A percentile compares a stretch with the other conserved stretches of the same genome.
phyloP scores from a whole-genome alignment of 2,329 filamentous ascomycete species.

The Colletotrichum costaricense region DNA sequence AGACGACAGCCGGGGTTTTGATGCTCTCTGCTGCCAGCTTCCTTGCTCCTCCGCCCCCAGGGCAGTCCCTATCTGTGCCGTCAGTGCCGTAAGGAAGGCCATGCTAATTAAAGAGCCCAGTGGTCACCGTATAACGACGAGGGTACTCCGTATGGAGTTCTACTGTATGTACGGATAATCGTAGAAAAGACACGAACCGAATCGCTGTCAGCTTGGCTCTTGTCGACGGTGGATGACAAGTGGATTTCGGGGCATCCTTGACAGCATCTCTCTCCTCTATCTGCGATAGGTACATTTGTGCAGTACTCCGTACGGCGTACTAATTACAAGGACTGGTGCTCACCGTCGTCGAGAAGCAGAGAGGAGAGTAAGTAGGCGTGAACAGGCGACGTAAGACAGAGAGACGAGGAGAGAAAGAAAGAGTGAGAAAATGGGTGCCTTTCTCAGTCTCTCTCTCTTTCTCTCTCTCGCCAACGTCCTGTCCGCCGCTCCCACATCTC shows the following conservation, averaged over 20 bases:
- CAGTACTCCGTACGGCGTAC: background rate
- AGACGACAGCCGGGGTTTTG: constrained; percentile 8
- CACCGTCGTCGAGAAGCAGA: background rate
- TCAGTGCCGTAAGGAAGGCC: constrained; percentile 15
- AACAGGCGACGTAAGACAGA: background rate
- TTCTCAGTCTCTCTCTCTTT: background rate
- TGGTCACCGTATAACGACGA: constrained; percentile 11
- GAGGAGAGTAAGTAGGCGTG: background rate
- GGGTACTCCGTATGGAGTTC: background rate
- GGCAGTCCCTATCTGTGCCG: constrained; percentile 4
- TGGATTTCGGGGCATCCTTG: constrained; percentile 20
- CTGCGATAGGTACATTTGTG: constrained; percentile 14
- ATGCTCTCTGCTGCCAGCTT: background rate
- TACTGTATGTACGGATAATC: too few species aligned
- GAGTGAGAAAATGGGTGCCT: constrained; percentile 2
- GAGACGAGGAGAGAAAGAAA: background rate
- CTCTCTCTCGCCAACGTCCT: background rate
- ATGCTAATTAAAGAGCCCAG: constrained; percentile 16
- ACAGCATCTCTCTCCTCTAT: constrained; percentile 8
- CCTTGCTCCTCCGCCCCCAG: background rate
- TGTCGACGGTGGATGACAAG: constrained; percentile 24
- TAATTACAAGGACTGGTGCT: background rate
- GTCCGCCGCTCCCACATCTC: background rate
- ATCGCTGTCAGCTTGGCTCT: constrained; percentile 19
- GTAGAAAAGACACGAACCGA: background rate